phyloP scores from a whole-genome alignment of 108 stramenopile species.

The Cyclotella sp. region DNA sequence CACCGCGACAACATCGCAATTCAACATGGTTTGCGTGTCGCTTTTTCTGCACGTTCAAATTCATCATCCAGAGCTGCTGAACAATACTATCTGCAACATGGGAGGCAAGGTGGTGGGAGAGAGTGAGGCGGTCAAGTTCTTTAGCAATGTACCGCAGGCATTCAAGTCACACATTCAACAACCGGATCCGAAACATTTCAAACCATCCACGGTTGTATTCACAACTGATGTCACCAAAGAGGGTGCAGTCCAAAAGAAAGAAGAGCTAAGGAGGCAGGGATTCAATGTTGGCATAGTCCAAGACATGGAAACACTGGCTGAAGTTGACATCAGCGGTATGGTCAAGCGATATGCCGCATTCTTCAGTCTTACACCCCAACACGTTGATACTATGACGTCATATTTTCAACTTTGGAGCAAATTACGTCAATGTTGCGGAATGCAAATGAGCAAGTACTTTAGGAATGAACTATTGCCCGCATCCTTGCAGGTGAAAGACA shows the following conservation, averaged over 20 bases:
- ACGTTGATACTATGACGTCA: neutral
- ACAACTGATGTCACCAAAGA: too few species aligned
- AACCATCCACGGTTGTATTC: too few species aligned
- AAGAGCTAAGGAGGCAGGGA: neutral
- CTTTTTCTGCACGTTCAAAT: slow-evolving; percentile 16
- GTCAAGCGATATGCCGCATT: neutral
- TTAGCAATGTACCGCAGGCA: too few species aligned
- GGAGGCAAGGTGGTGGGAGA: too few species aligned
- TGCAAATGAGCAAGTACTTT: slow-evolving; percentile 17
- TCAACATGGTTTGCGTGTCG: slow-evolving; percentile 11
- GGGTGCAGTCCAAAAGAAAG: neutral
- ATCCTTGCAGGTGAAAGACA: too few species aligned
- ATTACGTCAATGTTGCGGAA: slow-evolving; percentile 16
- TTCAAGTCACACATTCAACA: too few species aligned
- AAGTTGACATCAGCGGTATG: slow-evolving; percentile 1
- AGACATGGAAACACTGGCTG: slow-evolving; percentile 6
- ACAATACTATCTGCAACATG: too few species aligned
- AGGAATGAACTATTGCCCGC: slow-evolving; percentile 10
- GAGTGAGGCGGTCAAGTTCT: too few species aligned
- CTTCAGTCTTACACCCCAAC: neutral
- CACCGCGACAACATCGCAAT: too few species aligned
- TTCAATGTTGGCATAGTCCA: too few species aligned
- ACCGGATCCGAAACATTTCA: too few species aligned
- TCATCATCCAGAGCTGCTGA: neutral
- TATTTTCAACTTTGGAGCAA: slow-evolving; percentile 9